Base-by-base conservation (phyloP, 1,139 yeast genomes). In the Yamadazyma oceani region DNA sequence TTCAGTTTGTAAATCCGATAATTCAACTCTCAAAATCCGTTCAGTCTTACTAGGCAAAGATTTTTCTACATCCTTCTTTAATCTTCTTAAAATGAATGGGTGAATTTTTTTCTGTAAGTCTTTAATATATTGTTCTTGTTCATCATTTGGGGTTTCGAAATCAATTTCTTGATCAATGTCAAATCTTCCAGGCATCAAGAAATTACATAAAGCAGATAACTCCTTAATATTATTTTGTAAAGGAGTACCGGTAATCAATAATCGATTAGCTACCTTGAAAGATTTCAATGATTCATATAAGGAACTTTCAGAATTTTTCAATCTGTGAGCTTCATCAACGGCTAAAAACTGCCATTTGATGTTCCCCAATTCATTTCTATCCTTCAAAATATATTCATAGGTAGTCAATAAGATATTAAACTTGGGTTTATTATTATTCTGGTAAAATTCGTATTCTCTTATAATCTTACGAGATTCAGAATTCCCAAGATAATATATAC, bases 181-280 rank as follows among this genome's bases (percentile, higher is more conserved):
- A 50, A 90, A 82, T 51, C 80, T 82, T 0, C 98, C 97, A 1
- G 98, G 98, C 96, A 89, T 89, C 55, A 94, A 72, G 59, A 94
- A 94, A 58, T 92, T 87, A 40, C 95, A 89, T 46, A 94, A 73
- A 0, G 99, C 97, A 2, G 96, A 96, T 49, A 94, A 73, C 62
- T 94, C 99, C 54, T 88, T 87, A 51, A 94, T 84, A 58, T 92
- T 94, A 57, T 94, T 94, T 60, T 92, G 99, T 47, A 92, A 73
- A 3, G 99, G 99, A 1, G 99, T 94, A 65, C 99, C 99, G 4
- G 99, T 94, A 49, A 94, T 94, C 45, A 94, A 74, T 42, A 94
- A 67, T 49, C 97, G 73, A 60, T 94, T 92, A 4, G 83, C 75
- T 12, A 85, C 94, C 51, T 81, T 85, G 64, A 94, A 89, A 50